Percentiles rank a stretch among this genome's conserved stretches.
phyloP scores from a whole-genome alignment of 805 yeast species.

The Candida ulmi region DNA sequence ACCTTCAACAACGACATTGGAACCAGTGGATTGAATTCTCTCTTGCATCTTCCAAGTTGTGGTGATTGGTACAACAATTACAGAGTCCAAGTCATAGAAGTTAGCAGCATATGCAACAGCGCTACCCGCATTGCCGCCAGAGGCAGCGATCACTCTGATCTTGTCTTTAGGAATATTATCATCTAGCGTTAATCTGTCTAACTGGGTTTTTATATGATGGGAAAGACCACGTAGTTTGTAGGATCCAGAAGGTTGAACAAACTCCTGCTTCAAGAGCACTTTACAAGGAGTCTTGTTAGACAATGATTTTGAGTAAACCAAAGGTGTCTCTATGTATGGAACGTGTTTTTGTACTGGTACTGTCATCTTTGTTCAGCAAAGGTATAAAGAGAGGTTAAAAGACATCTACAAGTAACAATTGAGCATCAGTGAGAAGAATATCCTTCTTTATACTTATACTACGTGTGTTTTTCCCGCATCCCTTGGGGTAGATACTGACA shows the following conservation, averaged over 20 bases:
- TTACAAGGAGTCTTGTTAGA: constrained; percentile 29
- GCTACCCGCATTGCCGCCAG: constrained; percentile 53
- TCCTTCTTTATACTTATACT: too few relatives aligned
- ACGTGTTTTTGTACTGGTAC: not conserved
- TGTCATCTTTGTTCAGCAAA: too few relatives aligned
- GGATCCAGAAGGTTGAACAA: constrained; percentile 51
- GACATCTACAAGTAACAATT: too few relatives aligned
- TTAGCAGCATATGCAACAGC: constrained; percentile 47
- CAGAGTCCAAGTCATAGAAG: constrained; percentile 32
- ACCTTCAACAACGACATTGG: constrained; percentile 43
- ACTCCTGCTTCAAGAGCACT: constrained; percentile 43
- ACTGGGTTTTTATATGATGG: constrained; percentile 28
- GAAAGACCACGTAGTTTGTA: constrained; percentile 56
- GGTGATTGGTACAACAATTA: constrained; percentile 55
- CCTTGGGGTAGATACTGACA: too few relatives aligned
- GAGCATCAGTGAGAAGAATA: too few relatives aligned
- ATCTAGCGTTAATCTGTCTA: constrained; percentile 22
- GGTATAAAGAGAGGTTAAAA: too few relatives aligned
- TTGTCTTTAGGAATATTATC: constrained; percentile 23
- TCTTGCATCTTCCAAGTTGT: constrained; percentile 41
- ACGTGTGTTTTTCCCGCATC: too few relatives aligned
- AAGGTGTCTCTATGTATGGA: constrained; percentile 29
- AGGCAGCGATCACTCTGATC: constrained; percentile 41
- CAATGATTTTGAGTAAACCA: constrained; percentile 29
- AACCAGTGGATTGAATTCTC: constrained; percentile 42